Percentiles rank a stretch among this genome's conserved stretches.
Conservation (phyloP, 768 basidiomycete species). For the Exidia glandulosa region DNA sequence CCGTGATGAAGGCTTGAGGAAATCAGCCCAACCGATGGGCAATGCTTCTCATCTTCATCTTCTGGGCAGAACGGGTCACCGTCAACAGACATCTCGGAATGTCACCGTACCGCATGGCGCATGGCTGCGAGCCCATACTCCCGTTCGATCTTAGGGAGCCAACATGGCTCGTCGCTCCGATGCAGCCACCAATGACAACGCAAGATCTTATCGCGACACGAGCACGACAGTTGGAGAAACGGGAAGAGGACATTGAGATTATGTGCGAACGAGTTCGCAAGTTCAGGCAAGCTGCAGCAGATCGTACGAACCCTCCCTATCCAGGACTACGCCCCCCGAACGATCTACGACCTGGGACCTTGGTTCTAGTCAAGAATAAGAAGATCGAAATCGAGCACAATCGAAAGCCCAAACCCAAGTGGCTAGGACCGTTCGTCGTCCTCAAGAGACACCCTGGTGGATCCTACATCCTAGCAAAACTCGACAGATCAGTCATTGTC, state of each 20-base stretch:
- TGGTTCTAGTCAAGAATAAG: background rate
- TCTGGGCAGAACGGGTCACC: conserved; percentile 19
- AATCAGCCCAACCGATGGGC: conserved; percentile 14
- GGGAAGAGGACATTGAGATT: too few species aligned
- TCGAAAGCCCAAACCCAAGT: conserved; percentile 15
- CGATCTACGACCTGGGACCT: background rate
- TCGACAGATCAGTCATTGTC: conserved; percentile 8
- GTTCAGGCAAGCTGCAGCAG: background rate
- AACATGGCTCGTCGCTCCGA: conserved; percentile 13
- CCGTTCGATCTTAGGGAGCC: conserved; percentile 24
- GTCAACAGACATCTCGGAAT: conserved; percentile 14
- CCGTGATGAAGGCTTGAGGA: conserved; percentile 20
- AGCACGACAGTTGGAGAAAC: too few species aligned
- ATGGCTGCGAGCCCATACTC: conserved; percentile 21
- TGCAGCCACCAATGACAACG: too few species aligned
- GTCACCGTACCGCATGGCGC: conserved; percentile 20
- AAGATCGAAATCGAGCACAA: background rate
- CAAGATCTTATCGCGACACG: too few species aligned
- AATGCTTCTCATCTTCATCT: conserved; percentile 1
- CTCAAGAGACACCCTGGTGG: conserved; percentile 12
- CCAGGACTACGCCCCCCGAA: background rate
- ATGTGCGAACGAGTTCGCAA: too few species aligned
- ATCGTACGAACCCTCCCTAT: background rate
- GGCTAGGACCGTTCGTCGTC: conserved; percentile 28
- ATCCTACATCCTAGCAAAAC: conserved; percentile 9